Evolutionary conservation across 2,329 filamentous ascomycete species (phyloP).

Genomic region (Cordyceps farinosa): DNA sequence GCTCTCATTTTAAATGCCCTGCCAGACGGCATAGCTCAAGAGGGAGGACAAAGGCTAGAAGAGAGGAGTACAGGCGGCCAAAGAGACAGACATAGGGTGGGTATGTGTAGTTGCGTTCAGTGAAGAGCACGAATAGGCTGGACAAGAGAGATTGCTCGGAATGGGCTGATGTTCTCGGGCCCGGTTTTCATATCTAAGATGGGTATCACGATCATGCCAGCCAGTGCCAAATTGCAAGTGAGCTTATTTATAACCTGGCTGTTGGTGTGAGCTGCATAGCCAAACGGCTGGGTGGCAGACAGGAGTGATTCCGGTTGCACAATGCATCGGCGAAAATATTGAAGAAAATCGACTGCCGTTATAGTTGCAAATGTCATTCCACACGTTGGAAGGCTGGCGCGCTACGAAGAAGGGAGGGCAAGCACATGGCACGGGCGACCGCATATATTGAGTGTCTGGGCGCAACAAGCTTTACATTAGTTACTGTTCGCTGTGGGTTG

Average conservation of each 20-base stretch:
- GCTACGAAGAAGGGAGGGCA: neutral
- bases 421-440: neutral
- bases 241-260: no score
- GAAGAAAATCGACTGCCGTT: neutral
- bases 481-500: neutral
- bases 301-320: neutral
- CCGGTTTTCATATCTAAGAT: neutral
- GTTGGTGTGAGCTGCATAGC: neutral
- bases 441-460: neutral
- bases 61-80: neutral
- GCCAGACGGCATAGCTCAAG: neutral
- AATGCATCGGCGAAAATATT: neutral
- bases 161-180: neutral
- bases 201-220: neutral
- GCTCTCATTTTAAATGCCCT: conserved; percentile 15
- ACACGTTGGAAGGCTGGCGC: neutral
- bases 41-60: neutral
- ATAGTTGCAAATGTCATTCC: neutral
- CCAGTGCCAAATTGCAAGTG: neutral
- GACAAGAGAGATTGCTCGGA: neutral
- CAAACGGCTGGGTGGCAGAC: neutral
- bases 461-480: neutral
- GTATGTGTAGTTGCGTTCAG: no score
- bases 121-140: neutral
- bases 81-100: neutral